Conservation (phyloP, 163 green algal species). For the Scenedesmus sp. region DNA sequence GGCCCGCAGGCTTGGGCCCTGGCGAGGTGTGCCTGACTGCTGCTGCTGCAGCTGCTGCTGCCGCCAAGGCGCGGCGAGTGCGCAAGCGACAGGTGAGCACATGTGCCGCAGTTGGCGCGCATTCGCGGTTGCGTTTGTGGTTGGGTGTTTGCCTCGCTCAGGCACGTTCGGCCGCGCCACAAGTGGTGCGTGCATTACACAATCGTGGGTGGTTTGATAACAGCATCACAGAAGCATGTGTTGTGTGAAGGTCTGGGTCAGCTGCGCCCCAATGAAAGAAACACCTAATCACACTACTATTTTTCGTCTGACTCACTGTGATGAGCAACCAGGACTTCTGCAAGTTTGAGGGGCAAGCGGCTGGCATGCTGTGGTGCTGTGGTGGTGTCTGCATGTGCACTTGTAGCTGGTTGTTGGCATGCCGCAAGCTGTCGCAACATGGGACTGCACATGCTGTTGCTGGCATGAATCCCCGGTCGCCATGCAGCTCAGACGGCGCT, state of each 20-base stretch:
- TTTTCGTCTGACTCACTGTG: not conserved
- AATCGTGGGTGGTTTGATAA: not conserved
- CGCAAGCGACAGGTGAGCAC: conserved; percentile 20
- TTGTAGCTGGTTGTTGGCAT: not conserved
- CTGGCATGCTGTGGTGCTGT: not conserved
- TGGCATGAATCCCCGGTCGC: too few relatives aligned
- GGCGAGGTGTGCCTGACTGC: conserved; percentile 18
- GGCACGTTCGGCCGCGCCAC: not conserved
- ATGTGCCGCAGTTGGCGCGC: not conserved
- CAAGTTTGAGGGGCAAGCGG: not conserved
- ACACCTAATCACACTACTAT: not conserved
- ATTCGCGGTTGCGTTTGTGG: not conserved
- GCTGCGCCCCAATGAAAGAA: not conserved
- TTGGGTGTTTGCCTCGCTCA: not conserved
- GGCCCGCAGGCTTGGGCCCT: not conserved
- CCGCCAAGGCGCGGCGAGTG: not conserved
- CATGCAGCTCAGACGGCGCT: not conserved
- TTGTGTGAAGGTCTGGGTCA: not conserved
- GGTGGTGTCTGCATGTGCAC: not conserved
- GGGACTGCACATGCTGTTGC: not conserved
- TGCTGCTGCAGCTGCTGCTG: conserved; percentile 38
- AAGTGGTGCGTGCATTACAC: not conserved
- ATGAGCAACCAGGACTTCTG: not conserved
- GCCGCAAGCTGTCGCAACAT: not conserved
- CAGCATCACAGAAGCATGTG: too few relatives aligned